Base-by-base conservation (phyloP, 139 green algal species). In the Chlorella sorokiniana region DNA sequence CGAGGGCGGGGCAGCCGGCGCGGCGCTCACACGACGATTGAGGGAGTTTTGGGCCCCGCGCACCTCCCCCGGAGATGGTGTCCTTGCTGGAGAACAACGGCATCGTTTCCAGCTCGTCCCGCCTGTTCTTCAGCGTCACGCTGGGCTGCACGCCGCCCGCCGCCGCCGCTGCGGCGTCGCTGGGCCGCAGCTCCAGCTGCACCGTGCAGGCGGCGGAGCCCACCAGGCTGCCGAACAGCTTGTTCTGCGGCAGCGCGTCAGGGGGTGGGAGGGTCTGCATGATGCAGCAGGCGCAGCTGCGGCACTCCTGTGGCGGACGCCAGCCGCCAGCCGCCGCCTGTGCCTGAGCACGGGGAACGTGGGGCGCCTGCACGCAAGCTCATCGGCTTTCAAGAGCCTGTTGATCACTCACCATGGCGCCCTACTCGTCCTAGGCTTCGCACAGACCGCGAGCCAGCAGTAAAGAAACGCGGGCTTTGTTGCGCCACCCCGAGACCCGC, bases 21-120 rank as follows among this genome's bases (percentile, higher is more conserved):
- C 62, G 7, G 62, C 23, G 33, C 31, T 41, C 16, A 22, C 35
- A 38, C 33, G n/a, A 16, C 4, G 11, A 5, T 11, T 37, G 33
- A 65, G 8, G 40, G 33, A 67, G 22, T 59, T 6, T 38, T 29
- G 29, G 9, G 52, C 25, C 23, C 4, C 51, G 23, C 78, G 48
- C 76, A 96, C 93, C 86, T 96, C 92, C 7, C 94, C 94, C n/a
- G 20, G 71, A 38, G 7, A 98, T 78, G 35, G 79, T 90, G 65
- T 96, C 92, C 54, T 94, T 93, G 56, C 91, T 93, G 7, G 83
- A 88, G 77, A 88, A 98, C 40, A 97, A 80, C 7, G 94, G 94
- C 76, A 97, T 76, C 45, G 92, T 87, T 83, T 98, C 92, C 52
- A 52, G 14, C 45, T 91, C 79, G 23, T 82, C 84, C 23, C 63